Percentiles rank a stretch among this genome's conserved stretches.
These are phyloP conservation scores for Venturia nashicola DNA, from an alignment of 2,329 filamentous ascomycete species.

Conservation along the genomic window DNA sequence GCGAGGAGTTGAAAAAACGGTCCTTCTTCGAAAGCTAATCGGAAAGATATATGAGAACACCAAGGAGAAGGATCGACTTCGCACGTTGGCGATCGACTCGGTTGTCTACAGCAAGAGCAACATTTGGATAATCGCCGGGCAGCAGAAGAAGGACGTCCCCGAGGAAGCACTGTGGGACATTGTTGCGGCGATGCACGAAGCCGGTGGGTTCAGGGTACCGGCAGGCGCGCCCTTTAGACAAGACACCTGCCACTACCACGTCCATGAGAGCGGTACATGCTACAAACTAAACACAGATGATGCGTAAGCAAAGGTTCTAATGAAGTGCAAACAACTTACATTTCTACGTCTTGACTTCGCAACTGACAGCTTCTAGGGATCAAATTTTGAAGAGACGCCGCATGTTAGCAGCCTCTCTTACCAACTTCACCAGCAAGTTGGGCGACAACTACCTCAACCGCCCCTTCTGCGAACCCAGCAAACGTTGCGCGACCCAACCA, in stretches of 20 bases:
- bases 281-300: background rate
- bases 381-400: too few species aligned
- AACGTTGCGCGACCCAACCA: too few species aligned
- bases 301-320: too few species aligned
- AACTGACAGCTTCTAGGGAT: too few species aligned
- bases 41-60: background rate
- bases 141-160: background rate
- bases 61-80: background rate
- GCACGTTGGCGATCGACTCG: background rate
- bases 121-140: background rate
- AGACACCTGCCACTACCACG: background rate
- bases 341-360: too few species aligned
- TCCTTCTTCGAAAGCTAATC: background rate
- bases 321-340: too few species aligned
- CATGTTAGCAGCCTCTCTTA: too few species aligned
- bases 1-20: background rate
- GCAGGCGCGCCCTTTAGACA: background rate
- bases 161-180: background rate
- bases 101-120: background rate
- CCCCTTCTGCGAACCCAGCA: too few species aligned
- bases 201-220: background rate
- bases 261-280: background rate
- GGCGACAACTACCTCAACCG: too few species aligned
- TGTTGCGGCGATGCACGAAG: background rate
- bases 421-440: too few species aligned